A percentile compares a stretch with the other conserved stretches of the same genome.
phyloP scores from a whole-genome alignment of 192 early-diverging fungal genomes.

The Lobosporangium transversale region DNA sequence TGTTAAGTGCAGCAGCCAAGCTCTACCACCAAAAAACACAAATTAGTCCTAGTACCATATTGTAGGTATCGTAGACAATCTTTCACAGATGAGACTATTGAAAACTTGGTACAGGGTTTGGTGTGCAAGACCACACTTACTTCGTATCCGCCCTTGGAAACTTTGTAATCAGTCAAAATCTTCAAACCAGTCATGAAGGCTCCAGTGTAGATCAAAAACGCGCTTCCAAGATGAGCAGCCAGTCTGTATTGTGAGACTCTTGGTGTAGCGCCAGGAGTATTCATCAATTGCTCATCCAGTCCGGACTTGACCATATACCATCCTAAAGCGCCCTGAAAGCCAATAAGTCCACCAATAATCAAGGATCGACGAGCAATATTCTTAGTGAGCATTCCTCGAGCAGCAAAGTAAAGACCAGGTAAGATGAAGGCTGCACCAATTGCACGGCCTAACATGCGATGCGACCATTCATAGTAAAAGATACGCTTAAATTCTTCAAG shows the following conservation, averaged over 20 bases:
- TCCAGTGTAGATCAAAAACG: slow-evolving; percentile 87
- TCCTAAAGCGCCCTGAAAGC: slow-evolving; percentile 90
- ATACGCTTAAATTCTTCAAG: slow-evolving; percentile 95
- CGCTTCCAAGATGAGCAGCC: slow-evolving; percentile 87
- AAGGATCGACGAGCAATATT: slow-evolving; percentile 67
- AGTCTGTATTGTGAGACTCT: slow-evolving; percentile 96
- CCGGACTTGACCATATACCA: slow-evolving; percentile 99
- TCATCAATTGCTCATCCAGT: slow-evolving; percentile 80
- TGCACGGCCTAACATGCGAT: slow-evolving; percentile 92
- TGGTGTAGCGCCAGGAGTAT: slow-evolving; percentile 81
- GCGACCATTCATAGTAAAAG: slow-evolving; percentile 98
- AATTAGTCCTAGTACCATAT: neutral
- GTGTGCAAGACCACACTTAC: slow-evolving; percentile 7
- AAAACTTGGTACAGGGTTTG: neutral
- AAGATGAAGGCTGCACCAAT: slow-evolving; percentile 90
- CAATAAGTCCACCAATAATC: slow-evolving; percentile 71
- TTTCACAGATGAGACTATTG: neutral
- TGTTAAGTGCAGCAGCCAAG: slow-evolving; percentile 56
- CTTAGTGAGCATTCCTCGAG: slow-evolving; percentile 79
- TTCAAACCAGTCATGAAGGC: slow-evolving; percentile 83
- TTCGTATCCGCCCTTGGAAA: slow-evolving; percentile 61
- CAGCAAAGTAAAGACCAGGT: slow-evolving; percentile 88
- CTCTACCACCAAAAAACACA: slow-evolving; percentile 29
- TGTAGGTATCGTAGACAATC: neutral
- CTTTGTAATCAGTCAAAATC: slow-evolving; percentile 75